Conservation (phyloP, 192 early-diverging fungal species). For the Backusella parvicylindrica region DNA sequence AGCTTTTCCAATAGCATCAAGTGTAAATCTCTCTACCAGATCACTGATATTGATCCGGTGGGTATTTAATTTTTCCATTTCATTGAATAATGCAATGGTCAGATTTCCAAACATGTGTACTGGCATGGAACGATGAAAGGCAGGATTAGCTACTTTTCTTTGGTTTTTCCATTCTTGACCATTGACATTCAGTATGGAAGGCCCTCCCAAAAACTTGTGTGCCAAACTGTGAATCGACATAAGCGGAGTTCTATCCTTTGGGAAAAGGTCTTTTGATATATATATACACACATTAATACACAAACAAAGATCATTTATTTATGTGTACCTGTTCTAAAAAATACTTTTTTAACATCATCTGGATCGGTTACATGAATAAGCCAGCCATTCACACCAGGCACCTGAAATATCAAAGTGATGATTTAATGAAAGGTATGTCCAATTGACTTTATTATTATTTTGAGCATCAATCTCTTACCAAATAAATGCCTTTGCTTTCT, state of each 20-base stretch:
- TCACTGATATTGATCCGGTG: not conserved
- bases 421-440: not conserved
- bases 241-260: not conserved
- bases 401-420: not conserved
- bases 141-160: constrained; percentile 15
- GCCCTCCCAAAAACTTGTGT: not conserved
- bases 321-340: constrained; percentile 7
- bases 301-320: too few species aligned
- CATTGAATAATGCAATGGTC: constrained; percentile 4
- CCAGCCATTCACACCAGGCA: not conserved
- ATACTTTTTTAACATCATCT: not conserved
- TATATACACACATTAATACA: too few species aligned
- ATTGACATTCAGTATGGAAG: not conserved
- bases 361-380: not conserved
- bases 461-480: not conserved
- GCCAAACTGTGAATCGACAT: not conserved
- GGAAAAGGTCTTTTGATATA: constrained; percentile 1
- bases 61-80: not conserved
- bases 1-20: constrained; percentile 27
- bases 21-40: not conserved
- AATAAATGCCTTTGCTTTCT: not conserved
- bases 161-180: not conserved
- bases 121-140: constrained; percentile 27
- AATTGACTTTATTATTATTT: not conserved
- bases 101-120: constrained; percentile 17